These are phyloP conservation scores for Drosera spatulata DNA, from an alignment of 179 eudicot genomes.

Conservation along the genomic window DNA sequence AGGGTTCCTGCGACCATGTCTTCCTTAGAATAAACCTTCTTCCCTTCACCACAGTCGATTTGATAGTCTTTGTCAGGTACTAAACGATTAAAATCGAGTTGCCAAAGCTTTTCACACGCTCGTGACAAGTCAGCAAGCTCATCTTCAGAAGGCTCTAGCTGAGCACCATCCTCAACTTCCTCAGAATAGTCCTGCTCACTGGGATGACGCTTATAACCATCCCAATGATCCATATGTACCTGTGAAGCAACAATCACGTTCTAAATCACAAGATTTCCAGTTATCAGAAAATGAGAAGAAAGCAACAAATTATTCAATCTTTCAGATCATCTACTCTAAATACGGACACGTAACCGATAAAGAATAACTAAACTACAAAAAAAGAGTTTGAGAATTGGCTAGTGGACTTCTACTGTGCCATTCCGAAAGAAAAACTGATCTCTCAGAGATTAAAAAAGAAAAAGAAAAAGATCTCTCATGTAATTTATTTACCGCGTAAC, in stretches of 20 bases:
- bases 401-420: no score
- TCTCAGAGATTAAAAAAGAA: no score
- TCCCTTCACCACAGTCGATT: conserved; percentile 86
- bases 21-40: conserved; percentile 55
- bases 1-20: conserved; percentile 75
- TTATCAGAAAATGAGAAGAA: neutral
- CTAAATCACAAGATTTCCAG: neutral
- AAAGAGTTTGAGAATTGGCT: no score
- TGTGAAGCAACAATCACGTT: conserved; percentile 11
- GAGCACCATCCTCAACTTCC: conserved; percentile 33
- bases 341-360: neutral
- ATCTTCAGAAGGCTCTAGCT: conserved; percentile 48
- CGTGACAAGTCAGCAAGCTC: conserved; percentile 61
- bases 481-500: no score
- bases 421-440: no score
- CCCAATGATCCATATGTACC: conserved; percentile 64
- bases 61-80: conserved; percentile 70
- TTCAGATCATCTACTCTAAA: neutral
- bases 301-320: neutral
- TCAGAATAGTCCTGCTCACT: conserved; percentile 64
- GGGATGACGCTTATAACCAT: conserved; percentile 50
- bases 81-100: conserved; percentile 74
- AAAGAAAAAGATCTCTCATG: no score
- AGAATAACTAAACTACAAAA: neutral
- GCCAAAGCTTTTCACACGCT: conserved; percentile 92